Conservation (phyloP, 1,139 yeast genomes). For the Hanseniaspora uvarum region DNA sequence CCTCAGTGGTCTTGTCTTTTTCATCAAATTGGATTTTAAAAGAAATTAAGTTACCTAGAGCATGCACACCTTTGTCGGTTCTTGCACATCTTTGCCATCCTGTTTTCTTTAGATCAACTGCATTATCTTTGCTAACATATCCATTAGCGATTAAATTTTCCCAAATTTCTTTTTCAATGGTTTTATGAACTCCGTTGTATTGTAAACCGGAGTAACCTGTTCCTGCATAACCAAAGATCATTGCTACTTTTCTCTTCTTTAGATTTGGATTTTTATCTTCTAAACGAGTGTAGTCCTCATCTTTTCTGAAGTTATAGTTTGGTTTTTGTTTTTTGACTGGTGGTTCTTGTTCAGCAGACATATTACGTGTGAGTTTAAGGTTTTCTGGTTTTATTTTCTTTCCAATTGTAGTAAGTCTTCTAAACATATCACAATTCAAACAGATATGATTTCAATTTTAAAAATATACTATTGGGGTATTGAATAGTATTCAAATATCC, state of each 20-base stretch:
- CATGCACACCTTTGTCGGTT: conserved; percentile 98
- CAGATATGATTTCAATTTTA: no score
- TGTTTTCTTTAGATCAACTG: conserved; percentile 79
- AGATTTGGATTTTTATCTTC: conserved; percentile 24
- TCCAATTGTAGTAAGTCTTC: neutral
- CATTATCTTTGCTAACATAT: conserved; percentile 79
- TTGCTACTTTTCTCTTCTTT: conserved; percentile 62
- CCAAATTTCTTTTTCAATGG: conserved; percentile 87
- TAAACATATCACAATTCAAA: no score
- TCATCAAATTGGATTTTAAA: conserved; percentile 72
- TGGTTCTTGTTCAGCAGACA: conserved; percentile 15
- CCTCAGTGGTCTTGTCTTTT: conserved; percentile 10
- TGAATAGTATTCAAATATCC: no score
- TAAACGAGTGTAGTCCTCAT: conserved; percentile 19
- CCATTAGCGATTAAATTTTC: conserved; percentile 80
- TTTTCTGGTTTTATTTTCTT: neutral
- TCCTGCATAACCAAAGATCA: conserved; percentile 92
- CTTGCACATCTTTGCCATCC: conserved; percentile 95
- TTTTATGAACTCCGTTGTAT: conserved; percentile 75
- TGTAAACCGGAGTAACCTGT: conserved; percentile 99
- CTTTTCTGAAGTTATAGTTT: conserved; percentile 10
- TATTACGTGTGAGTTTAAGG: neutral
- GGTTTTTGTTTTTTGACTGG: conserved; percentile 5
- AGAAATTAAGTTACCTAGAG: conserved; percentile 86
- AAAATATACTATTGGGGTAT: no score